Evolutionary conservation across 495 filamentous ascomycete species (phyloP).

Genomic region (Hypoxylon crocopeplum): DNA sequence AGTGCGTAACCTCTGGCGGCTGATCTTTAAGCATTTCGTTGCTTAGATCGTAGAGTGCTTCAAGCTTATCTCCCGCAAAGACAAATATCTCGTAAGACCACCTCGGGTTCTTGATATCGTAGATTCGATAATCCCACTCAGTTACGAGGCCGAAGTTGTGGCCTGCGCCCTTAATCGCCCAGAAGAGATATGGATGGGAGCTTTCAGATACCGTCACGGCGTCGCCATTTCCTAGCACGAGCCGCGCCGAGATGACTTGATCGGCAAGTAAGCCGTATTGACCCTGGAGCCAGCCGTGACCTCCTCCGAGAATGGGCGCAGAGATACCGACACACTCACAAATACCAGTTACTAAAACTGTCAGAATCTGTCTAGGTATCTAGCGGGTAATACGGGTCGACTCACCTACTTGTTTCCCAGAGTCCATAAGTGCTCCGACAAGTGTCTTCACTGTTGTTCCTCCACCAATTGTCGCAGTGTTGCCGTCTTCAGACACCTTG

Average conservation of each 20-base stretch:
- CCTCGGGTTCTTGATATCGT: constrained; percentile 9
- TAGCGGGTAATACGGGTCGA: background rate
- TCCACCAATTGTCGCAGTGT: constrained; percentile 57
- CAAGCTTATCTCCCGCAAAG: constrained; percentile 28
- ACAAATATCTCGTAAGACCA: constrained; percentile 33
- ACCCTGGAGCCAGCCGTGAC: constrained; percentile 59
- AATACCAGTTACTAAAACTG: constrained; percentile 49
- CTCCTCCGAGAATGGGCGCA: constrained; percentile 57
- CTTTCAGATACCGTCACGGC: constrained; percentile 42
- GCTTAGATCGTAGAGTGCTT: constrained; percentile 13
- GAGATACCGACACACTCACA: constrained; percentile 55
- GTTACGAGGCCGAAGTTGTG: constrained; percentile 63
- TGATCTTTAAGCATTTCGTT: constrained; percentile 9
- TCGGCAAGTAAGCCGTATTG: constrained; percentile 59
- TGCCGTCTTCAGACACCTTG: constrained; percentile 39
- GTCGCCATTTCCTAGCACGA: constrained; percentile 57
- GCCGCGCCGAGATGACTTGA: constrained; percentile 51
- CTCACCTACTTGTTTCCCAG: constrained; percentile 31
- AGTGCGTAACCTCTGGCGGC: constrained; percentile 16
- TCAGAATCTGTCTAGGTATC: constrained; percentile 4
- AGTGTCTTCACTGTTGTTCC: constrained; percentile 41
- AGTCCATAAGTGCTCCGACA: constrained; percentile 10
- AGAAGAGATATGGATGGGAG: constrained; percentile 52
- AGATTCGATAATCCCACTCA: constrained; percentile 10
- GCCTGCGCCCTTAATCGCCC: constrained; percentile 61